phyloP scores from a whole-genome alignment of 139 green algal genomes.

The Tetraselmis chui region DNA sequence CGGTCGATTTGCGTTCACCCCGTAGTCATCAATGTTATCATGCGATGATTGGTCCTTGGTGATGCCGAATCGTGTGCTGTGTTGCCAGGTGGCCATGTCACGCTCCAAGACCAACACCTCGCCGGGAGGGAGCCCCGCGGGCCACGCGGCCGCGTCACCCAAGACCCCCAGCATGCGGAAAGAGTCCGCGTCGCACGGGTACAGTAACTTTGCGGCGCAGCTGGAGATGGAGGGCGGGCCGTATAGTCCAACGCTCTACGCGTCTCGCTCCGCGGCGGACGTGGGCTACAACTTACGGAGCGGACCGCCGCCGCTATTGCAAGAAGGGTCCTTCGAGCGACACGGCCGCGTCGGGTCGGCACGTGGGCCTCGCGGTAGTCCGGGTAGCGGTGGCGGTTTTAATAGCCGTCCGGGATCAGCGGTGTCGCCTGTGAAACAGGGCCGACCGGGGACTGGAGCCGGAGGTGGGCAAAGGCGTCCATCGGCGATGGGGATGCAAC shows the following conservation, averaged over 20 bases:
- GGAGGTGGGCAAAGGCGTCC: neutral
- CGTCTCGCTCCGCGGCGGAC: neutral
- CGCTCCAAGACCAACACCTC: neutral
- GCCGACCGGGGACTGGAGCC: too few relatives aligned
- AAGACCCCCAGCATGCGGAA: neutral
- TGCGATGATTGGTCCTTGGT: too few relatives aligned
- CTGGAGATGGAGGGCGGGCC: neutral
- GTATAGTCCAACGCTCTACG: neutral
- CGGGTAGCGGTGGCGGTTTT: too few relatives aligned
- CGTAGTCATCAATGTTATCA: too few relatives aligned
- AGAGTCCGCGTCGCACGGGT: neutral
- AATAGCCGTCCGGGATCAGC: too few relatives aligned
- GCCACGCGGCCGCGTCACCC: neutral
- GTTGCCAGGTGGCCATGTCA: neutral
- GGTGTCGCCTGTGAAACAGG: neutral
- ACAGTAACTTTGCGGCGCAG: neutral
- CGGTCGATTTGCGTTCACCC: too few relatives aligned
- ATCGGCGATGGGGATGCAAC: neutral
- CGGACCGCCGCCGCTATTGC: neutral
- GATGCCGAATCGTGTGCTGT: neutral
- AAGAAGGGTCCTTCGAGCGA: neutral
- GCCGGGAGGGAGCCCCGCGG: neutral
- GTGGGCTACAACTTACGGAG: neutral
- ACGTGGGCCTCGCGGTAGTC: too few relatives aligned
- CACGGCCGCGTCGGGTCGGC: neutral